phyloP scores from a whole-genome alignment of 495 filamentous ascomycete species.

The Lasiosphaeria hispida region DNA sequence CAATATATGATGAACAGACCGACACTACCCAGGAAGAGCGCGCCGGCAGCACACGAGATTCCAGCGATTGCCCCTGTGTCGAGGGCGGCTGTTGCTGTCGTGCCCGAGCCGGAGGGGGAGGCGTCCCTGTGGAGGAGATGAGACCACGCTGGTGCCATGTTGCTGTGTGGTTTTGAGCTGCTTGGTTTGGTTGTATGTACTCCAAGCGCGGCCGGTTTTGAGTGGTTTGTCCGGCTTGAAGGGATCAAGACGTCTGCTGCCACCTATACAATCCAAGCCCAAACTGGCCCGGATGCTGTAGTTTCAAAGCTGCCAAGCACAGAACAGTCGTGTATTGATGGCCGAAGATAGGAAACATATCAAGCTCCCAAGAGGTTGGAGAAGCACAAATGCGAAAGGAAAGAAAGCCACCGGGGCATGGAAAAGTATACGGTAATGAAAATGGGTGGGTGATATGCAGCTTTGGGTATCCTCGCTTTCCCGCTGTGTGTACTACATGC shows the following conservation, averaged over 20 bases:
- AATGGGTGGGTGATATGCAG: not conserved
- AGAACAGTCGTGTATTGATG: not conserved
- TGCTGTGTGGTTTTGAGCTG: not conserved
- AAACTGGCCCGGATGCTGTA: not conserved
- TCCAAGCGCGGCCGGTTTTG: not conserved
- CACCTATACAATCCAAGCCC: not conserved
- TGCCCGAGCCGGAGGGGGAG: slow-evolving; percentile 12
- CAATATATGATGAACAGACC: slow-evolving; percentile 44
- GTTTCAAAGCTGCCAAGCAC: not conserved
- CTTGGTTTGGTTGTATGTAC: not conserved
- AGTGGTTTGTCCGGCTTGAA: not conserved
- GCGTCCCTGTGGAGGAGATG: slow-evolving; percentile 20
- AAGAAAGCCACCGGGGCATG: slow-evolving; percentile 6
- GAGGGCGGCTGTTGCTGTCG: slow-evolving; percentile 16
- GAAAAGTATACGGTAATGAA: not conserved
- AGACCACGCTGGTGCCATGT: slow-evolving; percentile 32
- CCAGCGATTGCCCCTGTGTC: slow-evolving; percentile 47
- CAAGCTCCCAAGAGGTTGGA: not conserved
- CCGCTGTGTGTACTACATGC: slow-evolving; percentile 7
- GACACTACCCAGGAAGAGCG: slow-evolving; percentile 37
- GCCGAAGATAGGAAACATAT: slow-evolving; percentile 2
- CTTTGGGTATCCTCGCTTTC: slow-evolving; percentile 4
- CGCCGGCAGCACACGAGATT: slow-evolving; percentile 38
- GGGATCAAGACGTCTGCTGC: not conserved
- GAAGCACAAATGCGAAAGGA: not conserved